phyloP scores from a whole-genome alignment of 78 protist species.

The Emiliania huxleyi region DNA sequence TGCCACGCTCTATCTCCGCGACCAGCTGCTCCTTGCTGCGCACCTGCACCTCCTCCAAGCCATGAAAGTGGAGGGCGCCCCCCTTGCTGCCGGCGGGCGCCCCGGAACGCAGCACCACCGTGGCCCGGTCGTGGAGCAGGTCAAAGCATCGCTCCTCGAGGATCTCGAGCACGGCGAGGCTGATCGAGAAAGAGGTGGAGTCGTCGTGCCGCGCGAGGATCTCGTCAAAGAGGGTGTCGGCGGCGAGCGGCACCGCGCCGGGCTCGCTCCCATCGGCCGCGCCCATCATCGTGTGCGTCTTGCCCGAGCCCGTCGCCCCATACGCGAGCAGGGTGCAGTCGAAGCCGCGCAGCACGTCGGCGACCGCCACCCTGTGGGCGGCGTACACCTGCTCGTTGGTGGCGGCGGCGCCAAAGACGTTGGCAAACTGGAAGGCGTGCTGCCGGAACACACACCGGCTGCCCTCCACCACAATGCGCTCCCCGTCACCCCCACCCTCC shows the following conservation, averaged over 20 bases:
- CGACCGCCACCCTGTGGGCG: not conserved
- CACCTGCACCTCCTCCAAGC: not conserved
- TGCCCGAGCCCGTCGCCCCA: conserved; percentile 54
- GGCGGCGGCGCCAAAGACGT: not conserved
- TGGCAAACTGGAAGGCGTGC: not conserved
- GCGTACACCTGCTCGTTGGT: not conserved
- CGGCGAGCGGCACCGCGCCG: not conserved
- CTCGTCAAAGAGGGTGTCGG: not conserved
- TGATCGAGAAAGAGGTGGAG: not conserved
- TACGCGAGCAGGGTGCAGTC: conserved; percentile 43
- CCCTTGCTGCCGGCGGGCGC: not conserved
- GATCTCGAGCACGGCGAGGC: not conserved
- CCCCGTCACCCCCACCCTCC: not conserved
- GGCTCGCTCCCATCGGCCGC: not conserved
- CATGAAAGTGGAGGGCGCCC: not conserved
- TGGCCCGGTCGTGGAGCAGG: not conserved
- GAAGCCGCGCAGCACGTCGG: conserved; percentile 12
- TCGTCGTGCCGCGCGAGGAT: not conserved
- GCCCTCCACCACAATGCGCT: not conserved
- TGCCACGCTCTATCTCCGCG: not conserved
- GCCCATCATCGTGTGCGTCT: conserved; percentile 47
- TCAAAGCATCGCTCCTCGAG: not conserved
- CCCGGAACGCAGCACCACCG: not conserved
- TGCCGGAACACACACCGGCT: not conserved
- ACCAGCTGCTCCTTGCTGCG: not conserved